A percentile compares a stretch with the other conserved stretches of the same genome.
phyloP scores from a whole-genome alignment of 495 filamentous ascomycete genomes.

The Entonaema liquescens region DNA sequence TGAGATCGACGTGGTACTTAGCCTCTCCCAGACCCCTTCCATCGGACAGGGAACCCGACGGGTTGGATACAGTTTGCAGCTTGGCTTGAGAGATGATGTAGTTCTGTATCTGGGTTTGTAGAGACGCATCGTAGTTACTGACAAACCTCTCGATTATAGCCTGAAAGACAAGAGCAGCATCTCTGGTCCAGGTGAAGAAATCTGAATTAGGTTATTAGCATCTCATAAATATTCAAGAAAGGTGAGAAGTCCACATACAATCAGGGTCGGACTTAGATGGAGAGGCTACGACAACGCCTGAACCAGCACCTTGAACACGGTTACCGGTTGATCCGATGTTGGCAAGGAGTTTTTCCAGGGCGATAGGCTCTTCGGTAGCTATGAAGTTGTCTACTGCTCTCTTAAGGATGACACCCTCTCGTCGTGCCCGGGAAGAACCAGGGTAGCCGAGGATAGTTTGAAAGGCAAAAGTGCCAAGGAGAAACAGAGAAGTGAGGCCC shows the following conservation, averaged over 20 bases:
- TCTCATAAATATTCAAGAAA: not conserved
- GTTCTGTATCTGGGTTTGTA: constrained; percentile 65
- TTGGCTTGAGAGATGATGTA: constrained; percentile 67
- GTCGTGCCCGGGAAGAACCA: constrained; percentile 42
- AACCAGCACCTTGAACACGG: constrained; percentile 53
- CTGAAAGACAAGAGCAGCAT: constrained; percentile 71
- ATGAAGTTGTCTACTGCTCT: constrained; percentile 65
- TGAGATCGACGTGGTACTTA: constrained; percentile 68
- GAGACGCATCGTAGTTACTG: constrained; percentile 58
- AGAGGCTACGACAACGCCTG: constrained; percentile 69
- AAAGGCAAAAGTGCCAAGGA: constrained; percentile 57
- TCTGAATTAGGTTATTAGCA: constrained; percentile 45
- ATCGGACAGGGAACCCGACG: constrained; percentile 61
- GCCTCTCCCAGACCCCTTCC: constrained; percentile 66
- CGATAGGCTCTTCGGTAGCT: constrained; percentile 60
- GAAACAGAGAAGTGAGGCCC: constrained; percentile 55
- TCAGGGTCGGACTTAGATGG: constrained; percentile 66
- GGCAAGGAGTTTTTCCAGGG: constrained; percentile 61
- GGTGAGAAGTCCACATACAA: constrained; percentile 57
- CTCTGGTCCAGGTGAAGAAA: constrained; percentile 77
- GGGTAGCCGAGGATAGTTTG: constrained; percentile 57
- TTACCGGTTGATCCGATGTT: constrained; percentile 68
- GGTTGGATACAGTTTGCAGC: constrained; percentile 68
- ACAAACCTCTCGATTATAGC: constrained; percentile 66
- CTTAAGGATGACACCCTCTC: constrained; percentile 53